Evolutionary conservation across 257 asterid genomes (phyloP), one percentile per base, ranked within the genome.

Genomic region (Petunia secreta): DNA sequence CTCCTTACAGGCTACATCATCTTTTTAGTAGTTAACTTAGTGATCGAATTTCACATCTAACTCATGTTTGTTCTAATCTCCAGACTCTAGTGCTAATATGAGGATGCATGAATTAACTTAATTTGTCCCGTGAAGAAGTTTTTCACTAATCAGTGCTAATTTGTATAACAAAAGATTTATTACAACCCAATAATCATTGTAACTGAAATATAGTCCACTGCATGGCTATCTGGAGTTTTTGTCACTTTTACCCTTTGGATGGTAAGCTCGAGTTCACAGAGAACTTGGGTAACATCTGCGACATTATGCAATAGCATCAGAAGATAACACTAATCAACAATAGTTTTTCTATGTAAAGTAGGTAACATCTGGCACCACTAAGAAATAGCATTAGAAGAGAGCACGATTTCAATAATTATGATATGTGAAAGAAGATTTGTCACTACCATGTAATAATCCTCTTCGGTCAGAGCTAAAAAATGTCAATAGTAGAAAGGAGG

Each of bases 211-310:
- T 85, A 92, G 92, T 92, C 97, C 79, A 92, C 79, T 82, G 86
- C 93, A 63, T 90, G 82, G 38, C 91, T 96, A 85, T 94, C 98
- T 46, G 98, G 98, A 15, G 93, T 90, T 39, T 95, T 92, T 50
- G 91, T 88, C 86, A 94, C 98, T 88, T 94, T 92, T 41, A 94
- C 96, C 82, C 89, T 83, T 85, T 91, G 93, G 84, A 91, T 92
- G 2, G 84, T 48, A 60, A 92, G 88, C 82, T 90, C 97, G 60
- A 90, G 96, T 84, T 90, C 94, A 82, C 85, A 90, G 38, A 92
- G 91, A 79, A 87, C 92, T 80, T 59, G 89, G 78, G 97, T 92
- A 64, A 90, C 25, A 25, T 25, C 25, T 25, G 7, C 52, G 58
- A 83, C 44, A 48, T 65, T 66, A 77, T 64, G 14, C 55, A 60